Percentiles rank a stretch among this genome's conserved stretches.
Conservation (phyloP, 108 stramenopile species). For the Nitzschia sp. region DNA sequence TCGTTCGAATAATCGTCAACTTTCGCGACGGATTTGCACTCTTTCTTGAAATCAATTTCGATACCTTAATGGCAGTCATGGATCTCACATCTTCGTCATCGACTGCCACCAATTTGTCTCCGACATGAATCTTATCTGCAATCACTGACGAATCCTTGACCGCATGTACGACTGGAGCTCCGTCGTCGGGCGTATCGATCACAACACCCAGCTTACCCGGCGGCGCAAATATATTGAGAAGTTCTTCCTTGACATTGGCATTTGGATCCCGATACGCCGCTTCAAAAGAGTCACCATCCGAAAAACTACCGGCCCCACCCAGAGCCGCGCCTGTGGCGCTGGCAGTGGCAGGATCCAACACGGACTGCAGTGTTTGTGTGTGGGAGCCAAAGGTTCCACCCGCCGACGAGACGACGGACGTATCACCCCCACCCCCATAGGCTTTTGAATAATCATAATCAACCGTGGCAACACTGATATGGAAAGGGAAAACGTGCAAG, state of each 20-base stretch:
- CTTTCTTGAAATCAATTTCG: slow-evolving; percentile 84
- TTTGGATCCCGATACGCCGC: slow-evolving; percentile 25
- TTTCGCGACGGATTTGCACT: slow-evolving; percentile 78
- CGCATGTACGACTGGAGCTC: slow-evolving; percentile 85
- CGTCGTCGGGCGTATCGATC: slow-evolving; percentile 88
- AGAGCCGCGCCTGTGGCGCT: slow-evolving; percentile 56
- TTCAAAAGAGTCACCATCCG: slow-evolving; percentile 32
- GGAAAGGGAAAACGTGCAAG: slow-evolving; percentile 18
- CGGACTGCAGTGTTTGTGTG: slow-evolving; percentile 46
- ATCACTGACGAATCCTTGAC: slow-evolving; percentile 87
- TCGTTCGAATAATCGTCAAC: slow-evolving; percentile 70
- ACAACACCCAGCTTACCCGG: slow-evolving; percentile 90
- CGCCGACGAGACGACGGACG: slow-evolving; percentile 69
- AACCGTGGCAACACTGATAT: slow-evolving; percentile 66
- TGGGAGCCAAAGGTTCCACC: slow-evolving; percentile 81
- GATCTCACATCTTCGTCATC: slow-evolving; percentile 86
- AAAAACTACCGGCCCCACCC: slow-evolving; percentile 35
- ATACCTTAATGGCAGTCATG: slow-evolving; percentile 92
- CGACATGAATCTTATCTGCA: slow-evolving; percentile 76
- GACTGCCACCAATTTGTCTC: slow-evolving; percentile 84
- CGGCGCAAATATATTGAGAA: slow-evolving; percentile 81
- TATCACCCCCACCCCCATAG: slow-evolving; percentile 68
- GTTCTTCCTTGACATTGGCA: slow-evolving; percentile 62
- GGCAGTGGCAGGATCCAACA: slow-evolving; percentile 39
- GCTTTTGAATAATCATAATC: slow-evolving; percentile 90